Evolutionary conservation across 257 asterid species (phyloP).

Genomic region (Petunia axillaris): DNA sequence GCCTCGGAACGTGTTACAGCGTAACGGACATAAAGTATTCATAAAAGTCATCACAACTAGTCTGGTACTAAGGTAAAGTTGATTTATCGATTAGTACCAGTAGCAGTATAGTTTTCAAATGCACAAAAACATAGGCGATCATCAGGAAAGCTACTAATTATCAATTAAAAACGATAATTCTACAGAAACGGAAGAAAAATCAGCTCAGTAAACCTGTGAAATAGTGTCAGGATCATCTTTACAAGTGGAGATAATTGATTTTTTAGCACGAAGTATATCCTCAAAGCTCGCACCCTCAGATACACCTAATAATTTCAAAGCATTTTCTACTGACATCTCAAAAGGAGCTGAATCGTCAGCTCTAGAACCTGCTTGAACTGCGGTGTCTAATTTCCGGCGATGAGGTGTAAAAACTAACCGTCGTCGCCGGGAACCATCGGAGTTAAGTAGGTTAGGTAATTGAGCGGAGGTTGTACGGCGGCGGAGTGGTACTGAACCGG

Average conservation of each 20-base stretch:
- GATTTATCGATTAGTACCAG: not conserved
- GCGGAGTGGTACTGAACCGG: constrained; percentile 37
- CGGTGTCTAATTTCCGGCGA: constrained; percentile 55
- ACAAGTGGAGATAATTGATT: constrained; percentile 64
- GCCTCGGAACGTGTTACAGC: too few relatives aligned
- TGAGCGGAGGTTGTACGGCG: constrained; percentile 32
- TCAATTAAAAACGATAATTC: not conserved
- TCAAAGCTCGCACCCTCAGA: constrained; percentile 93
- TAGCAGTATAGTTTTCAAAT: not conserved
- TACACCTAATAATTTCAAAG: constrained; percentile 81
- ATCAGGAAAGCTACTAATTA: constrained; percentile 15
- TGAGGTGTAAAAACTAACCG: constrained; percentile 40
- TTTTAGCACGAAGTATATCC: constrained; percentile 92
- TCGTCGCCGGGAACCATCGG: not conserved
- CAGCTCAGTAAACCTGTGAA: constrained; percentile 53
- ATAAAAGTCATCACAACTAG: not conserved
- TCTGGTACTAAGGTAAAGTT: not conserved
- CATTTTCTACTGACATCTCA: constrained; percentile 98
- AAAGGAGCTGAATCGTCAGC: constrained; percentile 95
- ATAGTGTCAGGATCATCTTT: constrained; percentile 76
- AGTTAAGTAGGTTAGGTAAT: constrained; percentile 29
- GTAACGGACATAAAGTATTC: not conserved
- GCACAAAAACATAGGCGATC: constrained; percentile 5
- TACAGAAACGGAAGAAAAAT: constrained; percentile 21
- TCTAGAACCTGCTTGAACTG: constrained; percentile 74